Conservation (phyloP, 1,284 basidiomycete species). For the Apiotrichum gamsii region DNA sequence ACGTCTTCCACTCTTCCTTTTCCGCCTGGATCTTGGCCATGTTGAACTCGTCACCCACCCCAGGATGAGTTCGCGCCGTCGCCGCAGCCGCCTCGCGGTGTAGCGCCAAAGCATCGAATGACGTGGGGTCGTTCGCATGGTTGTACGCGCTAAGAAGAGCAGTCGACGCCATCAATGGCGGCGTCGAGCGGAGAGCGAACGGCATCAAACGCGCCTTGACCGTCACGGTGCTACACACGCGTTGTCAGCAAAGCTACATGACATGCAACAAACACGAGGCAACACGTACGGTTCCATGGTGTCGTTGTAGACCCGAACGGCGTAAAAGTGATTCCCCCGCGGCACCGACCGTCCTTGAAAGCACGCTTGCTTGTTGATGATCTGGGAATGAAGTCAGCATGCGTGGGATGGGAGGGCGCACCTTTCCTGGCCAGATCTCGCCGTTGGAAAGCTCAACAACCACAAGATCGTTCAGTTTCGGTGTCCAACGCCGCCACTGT, state of each 20-base stretch:
- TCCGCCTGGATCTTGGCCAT: conserved; percentile 21
- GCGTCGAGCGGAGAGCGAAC: conserved; percentile 27
- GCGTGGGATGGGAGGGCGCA: conserved; percentile 2
- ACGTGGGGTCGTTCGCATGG: conserved; percentile 31
- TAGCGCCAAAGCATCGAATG: conserved; percentile 33
- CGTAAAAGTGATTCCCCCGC: conserved; percentile 40
- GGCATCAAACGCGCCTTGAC: conserved; percentile 41
- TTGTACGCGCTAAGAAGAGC: conserved; percentile 36
- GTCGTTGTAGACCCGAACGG: conserved; percentile 37
- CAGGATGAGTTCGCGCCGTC: conserved; percentile 34
- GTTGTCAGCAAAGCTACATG: too few relatives aligned
- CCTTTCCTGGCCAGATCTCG: conserved; percentile 38
- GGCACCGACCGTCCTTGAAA: conserved; percentile 40
- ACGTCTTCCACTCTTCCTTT: conserved; percentile 39
- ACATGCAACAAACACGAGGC: too few relatives aligned
- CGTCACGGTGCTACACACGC: conserved; percentile 25
- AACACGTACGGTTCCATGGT: conserved; percentile 30
- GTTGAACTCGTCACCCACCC: conserved; percentile 18
- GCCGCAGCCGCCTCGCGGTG: conserved; percentile 33
- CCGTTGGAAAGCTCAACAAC: conserved; percentile 31
- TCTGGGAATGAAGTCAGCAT: conserved; percentile 16
- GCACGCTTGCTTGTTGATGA: conserved; percentile 40
- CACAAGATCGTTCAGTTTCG: conserved; percentile 33
- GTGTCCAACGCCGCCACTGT: conserved; percentile 38
- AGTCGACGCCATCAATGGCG: conserved; percentile 34